Conservation (phyloP, 192 early-diverging fungal genomes). For the Entomortierella beljakovae region DNA sequence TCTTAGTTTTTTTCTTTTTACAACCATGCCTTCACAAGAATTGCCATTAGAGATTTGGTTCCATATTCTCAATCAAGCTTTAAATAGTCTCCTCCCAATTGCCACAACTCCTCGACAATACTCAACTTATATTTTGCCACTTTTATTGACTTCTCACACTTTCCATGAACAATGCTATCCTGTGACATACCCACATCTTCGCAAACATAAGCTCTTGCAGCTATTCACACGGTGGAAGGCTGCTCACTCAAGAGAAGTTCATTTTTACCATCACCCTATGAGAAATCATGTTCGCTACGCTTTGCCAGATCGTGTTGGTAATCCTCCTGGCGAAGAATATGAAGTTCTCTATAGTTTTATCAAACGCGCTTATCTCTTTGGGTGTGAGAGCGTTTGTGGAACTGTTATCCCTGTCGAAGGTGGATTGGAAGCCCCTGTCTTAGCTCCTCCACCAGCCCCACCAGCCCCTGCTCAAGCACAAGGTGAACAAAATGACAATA, state of each 20-base stretch:
- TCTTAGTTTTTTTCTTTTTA: neutral
- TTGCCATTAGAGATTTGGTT: slow-evolving; percentile 47
- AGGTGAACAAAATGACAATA: neutral
- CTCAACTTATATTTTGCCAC: slow-evolving; percentile 36
- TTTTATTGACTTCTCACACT: slow-evolving; percentile 40
- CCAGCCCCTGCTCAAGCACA: slow-evolving; percentile 4
- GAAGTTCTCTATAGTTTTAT: slow-evolving; percentile 50
- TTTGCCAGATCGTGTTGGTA: slow-evolving; percentile 44
- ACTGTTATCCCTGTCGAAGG: slow-evolving; percentile 52
- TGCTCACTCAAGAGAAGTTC: slow-evolving; percentile 48
- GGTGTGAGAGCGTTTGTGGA: slow-evolving; percentile 52
- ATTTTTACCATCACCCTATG: slow-evolving; percentile 50
- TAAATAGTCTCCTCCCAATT: slow-evolving; percentile 33
- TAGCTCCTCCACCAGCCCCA: slow-evolving; percentile 7
- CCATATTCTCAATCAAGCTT: slow-evolving; percentile 46
- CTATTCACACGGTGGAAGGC: slow-evolving; percentile 52
- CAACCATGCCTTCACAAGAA: slow-evolving; percentile 15
- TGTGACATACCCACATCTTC: slow-evolving; percentile 38
- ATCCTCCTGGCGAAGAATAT: slow-evolving; percentile 54
- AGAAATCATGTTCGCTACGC: slow-evolving; percentile 46
- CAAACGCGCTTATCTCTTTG: slow-evolving; percentile 50
- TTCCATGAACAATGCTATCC: slow-evolving; percentile 50
- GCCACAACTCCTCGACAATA: slow-evolving; percentile 40
- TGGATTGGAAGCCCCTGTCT: slow-evolving; percentile 29
- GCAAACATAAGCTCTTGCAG: slow-evolving; percentile 39